These are phyloP conservation scores for Pleurotus sapidus DNA, from an alignment of 768 basidiomycete genomes.

Conservation along the genomic window DNA sequence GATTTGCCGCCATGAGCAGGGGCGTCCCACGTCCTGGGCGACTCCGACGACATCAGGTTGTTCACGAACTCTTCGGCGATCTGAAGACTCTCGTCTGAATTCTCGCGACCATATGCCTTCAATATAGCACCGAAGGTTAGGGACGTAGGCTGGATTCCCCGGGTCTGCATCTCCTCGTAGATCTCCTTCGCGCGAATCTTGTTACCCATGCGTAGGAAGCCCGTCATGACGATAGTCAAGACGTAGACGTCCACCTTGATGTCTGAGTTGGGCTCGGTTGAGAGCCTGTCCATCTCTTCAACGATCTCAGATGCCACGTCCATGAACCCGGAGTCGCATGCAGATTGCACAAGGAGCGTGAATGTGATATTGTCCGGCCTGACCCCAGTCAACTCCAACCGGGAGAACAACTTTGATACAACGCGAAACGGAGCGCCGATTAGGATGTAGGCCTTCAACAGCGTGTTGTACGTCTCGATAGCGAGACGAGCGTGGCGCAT, in stretches of 20 bases:
- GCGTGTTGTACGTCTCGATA: slow-evolving; percentile 68
- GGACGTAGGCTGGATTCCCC: slow-evolving; percentile 65
- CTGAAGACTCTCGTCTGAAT: slow-evolving; percentile 44
- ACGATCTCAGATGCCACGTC: slow-evolving; percentile 64
- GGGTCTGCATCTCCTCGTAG: slow-evolving; percentile 67
- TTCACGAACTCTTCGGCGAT: slow-evolving; percentile 68
- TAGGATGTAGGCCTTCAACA: slow-evolving; percentile 82
- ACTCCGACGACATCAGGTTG: slow-evolving; percentile 38
- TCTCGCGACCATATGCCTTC: slow-evolving; percentile 51
- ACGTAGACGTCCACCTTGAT: slow-evolving; percentile 53
- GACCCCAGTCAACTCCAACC: slow-evolving; percentile 44
- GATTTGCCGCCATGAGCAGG: slow-evolving; percentile 34
- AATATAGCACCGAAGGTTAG: slow-evolving; percentile 71
- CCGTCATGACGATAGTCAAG: slow-evolving; percentile 74
- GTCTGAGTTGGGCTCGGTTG: slow-evolving; percentile 30
- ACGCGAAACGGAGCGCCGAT: slow-evolving; percentile 73
- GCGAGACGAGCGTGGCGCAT: slow-evolving; percentile 37
- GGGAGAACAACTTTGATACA: slow-evolving; percentile 61
- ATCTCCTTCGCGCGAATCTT: slow-evolving; percentile 54
- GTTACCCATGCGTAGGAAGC: slow-evolving; percentile 58
- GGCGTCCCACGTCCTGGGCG: slow-evolving; percentile 33
- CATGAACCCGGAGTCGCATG: slow-evolving; percentile 72
- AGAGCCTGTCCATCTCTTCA: slow-evolving; percentile 58
- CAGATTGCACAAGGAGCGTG: slow-evolving; percentile 73
- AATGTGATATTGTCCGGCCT: slow-evolving; percentile 66